Evolutionary conservation across 176 grass and related monocot genomes (phyloP).

Genomic region (Avena sativa): DNA sequence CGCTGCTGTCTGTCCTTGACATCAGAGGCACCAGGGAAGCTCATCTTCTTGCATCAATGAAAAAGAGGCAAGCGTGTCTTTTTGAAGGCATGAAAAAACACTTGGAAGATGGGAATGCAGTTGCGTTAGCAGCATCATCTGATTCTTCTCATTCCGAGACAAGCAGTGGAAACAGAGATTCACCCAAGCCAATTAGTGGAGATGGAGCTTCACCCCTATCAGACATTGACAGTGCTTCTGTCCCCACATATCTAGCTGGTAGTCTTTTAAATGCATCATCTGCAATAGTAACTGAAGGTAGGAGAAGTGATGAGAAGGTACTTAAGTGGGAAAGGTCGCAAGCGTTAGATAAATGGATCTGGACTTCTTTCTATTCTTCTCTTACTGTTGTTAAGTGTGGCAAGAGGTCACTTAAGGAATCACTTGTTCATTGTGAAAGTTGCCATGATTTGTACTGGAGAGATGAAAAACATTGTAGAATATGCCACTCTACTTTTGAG

Average conservation of each 20-base stretch:
- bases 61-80: constrained; percentile 74
- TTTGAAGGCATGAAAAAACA: constrained; percentile 83
- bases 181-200: constrained; percentile 57
- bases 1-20: constrained; percentile 78
- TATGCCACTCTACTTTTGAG: constrained; percentile 91
- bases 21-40: constrained; percentile 85
- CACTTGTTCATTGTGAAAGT: constrained; percentile 71
- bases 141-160: constrained; percentile 57
- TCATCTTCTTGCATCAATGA: constrained; percentile 80
- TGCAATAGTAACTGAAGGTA: constrained; percentile 68
- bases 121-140: constrained; percentile 38
- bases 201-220: constrained; percentile 83
- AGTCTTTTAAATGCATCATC: constrained; percentile 53
- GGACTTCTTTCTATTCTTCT: constrained; percentile 73
- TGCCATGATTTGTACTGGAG: constrained; percentile 98
- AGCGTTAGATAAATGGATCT: constrained; percentile 87
- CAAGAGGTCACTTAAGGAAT: constrained; percentile 79
- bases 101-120: constrained; percentile 41
- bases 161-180: constrained; percentile 65
- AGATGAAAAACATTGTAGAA: constrained; percentile 99
- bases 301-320: constrained; percentile 59
- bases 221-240: constrained; percentile 69
- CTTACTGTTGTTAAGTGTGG: constrained; percentile 66
- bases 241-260: constrained; percentile 43
- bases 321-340: constrained; percentile 76